Conservation (phyloP, 192 early-diverging fungal species). For the Mortierella hygrophila region DNA sequence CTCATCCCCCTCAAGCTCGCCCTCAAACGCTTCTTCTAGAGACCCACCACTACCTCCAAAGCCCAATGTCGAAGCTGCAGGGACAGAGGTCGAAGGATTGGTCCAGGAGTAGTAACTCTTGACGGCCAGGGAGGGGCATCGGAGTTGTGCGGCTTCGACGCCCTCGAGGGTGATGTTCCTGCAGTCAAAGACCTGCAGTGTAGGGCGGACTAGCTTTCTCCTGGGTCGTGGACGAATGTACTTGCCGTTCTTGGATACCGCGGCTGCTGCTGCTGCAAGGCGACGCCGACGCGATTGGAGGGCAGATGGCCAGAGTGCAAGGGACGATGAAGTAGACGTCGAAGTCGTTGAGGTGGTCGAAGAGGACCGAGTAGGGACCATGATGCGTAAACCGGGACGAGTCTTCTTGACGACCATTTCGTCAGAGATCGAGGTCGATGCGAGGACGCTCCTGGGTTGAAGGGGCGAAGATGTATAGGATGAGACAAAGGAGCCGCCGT, state of each 20-base stretch:
- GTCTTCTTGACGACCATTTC: constrained; percentile 53
- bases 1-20: constrained; percentile 6
- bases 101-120: constrained; percentile 65
- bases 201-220: constrained; percentile 22
- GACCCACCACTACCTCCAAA: constrained; percentile 20
- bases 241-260: not conserved
- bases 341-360: constrained; percentile 16
- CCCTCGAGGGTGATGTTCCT: constrained; percentile 62
- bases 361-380: constrained; percentile 26
- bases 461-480: constrained; percentile 48
- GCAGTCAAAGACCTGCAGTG: constrained; percentile 65
- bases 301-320: constrained; percentile 23
- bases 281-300: constrained; percentile 14
- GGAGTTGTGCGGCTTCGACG: constrained; percentile 53
- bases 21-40: not conserved
- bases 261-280: not conserved
- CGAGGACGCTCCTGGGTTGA: constrained; percentile 42
- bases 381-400: constrained; percentile 28
- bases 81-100: constrained; percentile 25
- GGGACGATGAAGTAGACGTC: constrained; percentile 25
- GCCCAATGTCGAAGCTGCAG: not conserved
- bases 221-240: not conserved
- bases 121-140: constrained; percentile 54
- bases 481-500: constrained; percentile 9
- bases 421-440: constrained; percentile 40